Evolutionary conservation across 2,329 filamentous ascomycete species (phyloP).

Genomic region (Aspergillus neoniger): DNA sequence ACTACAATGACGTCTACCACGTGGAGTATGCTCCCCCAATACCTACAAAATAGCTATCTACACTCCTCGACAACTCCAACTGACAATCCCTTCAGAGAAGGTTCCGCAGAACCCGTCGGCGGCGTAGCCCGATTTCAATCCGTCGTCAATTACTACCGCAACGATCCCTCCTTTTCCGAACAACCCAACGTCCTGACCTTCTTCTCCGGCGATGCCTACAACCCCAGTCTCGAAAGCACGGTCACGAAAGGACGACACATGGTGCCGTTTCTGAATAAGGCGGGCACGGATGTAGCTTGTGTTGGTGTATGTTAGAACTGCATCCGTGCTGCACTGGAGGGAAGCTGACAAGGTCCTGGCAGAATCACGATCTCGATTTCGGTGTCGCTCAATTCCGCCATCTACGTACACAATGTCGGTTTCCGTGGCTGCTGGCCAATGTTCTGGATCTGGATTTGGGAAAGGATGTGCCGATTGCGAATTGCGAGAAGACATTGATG

Average conservation of each 20-base stretch:
- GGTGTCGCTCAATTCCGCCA: slow-evolving; percentile 78
- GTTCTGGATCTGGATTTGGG: slow-evolving; percentile 82
- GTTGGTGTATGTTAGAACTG: slow-evolving; percentile 63
- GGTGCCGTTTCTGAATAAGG: slow-evolving; percentile 78
- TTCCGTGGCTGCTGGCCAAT: slow-evolving; percentile 89
- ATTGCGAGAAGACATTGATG: slow-evolving; percentile 74
- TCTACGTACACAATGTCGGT: slow-evolving; percentile 71
- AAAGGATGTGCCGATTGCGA: slow-evolving; percentile 70
- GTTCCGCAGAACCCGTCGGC: slow-evolving; percentile 78
- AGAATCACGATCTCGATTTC: slow-evolving; percentile 94
- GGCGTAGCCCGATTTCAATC: slow-evolving; percentile 80
- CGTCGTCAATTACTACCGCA: slow-evolving; percentile 71
- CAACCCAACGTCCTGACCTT: slow-evolving; percentile 72
- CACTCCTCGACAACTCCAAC: background rate
- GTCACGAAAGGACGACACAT: slow-evolving; percentile 91
- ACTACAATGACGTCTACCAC: slow-evolving; percentile 95
- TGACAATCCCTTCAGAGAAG: slow-evolving; percentile 39
- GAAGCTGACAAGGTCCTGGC: slow-evolving; percentile 14
- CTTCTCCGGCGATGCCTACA: slow-evolving; percentile 92
- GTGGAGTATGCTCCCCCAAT: slow-evolving; percentile 58
- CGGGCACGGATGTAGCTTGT: slow-evolving; percentile 78
- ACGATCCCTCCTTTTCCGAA: slow-evolving; percentile 59
- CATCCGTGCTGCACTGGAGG: slow-evolving; percentile 1
- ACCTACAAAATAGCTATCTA: background rate
- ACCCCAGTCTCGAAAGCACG: slow-evolving; percentile 83